A percentile compares a stretch with the other conserved stretches of the same genome.
phyloP scores from a whole-genome alignment of 163 green algal genomes.

The Volvox carteri region DNA sequence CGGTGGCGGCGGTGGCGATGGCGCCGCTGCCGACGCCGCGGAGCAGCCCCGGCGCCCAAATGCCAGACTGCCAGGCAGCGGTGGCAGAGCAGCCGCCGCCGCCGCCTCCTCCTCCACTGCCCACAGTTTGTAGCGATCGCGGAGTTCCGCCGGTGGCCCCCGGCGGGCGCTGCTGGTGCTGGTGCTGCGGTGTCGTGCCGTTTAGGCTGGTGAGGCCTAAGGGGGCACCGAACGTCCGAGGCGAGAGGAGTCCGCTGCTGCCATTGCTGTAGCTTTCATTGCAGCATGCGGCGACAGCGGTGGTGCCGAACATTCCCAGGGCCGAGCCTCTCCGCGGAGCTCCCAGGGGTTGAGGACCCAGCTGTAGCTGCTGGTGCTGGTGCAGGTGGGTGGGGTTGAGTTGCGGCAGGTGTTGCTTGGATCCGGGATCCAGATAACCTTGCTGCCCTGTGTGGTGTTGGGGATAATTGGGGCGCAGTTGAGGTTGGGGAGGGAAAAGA shows the following conservation, averaged over 20 bases:
- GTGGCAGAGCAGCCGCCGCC: background rate
- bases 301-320: background rate
- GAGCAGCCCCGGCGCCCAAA: background rate
- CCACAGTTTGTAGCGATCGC: too few relatives aligned
- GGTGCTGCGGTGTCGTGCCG: too few relatives aligned
- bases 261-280: conserved; percentile 27
- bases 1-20: background rate
- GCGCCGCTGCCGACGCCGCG: background rate
- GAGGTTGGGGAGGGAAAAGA: too few relatives aligned
- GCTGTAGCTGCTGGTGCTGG: too few relatives aligned
- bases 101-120: too few relatives aligned
- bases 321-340: background rate
- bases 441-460: conserved; percentile 23
- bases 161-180: background rate
- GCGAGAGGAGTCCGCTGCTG: conserved; percentile 36
- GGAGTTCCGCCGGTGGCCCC: background rate
- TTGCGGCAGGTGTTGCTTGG: background rate
- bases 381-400: too few relatives aligned
- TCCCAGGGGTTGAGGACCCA: background rate
- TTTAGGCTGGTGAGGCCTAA: background rate
- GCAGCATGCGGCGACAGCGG: too few relatives aligned
- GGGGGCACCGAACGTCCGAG: background rate
- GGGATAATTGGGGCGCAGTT: too few relatives aligned
- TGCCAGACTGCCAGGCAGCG: background rate
- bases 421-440: background rate